A percentile compares a stretch with the other conserved stretches of the same genome.
Conservation (phyloP, 495 filamentous ascomycete genomes). For the Penicillium maclennaniae region DNA sequence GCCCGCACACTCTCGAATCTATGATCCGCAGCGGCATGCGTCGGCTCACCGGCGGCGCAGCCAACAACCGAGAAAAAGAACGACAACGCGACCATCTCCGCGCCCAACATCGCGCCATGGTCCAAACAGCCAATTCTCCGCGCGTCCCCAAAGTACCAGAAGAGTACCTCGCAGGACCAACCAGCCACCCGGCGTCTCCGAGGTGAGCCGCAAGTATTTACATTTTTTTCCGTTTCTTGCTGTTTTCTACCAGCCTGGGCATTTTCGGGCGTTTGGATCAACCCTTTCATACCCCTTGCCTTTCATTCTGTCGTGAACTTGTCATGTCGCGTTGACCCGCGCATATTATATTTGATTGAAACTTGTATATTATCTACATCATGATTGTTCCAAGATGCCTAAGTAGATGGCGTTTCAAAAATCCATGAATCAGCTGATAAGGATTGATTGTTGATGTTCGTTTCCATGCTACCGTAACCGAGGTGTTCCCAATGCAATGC, state of each 20-base stretch:
- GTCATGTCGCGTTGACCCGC: neutral
- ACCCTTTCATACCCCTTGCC: conserved; percentile 17
- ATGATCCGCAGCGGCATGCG: conserved; percentile 66
- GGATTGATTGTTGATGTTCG: neutral
- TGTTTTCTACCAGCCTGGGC: conserved; percentile 8
- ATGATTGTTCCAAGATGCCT: neutral
- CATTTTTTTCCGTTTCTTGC: conserved; percentile 1
- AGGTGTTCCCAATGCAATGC: neutral
- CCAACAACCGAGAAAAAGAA: conserved; percentile 53
- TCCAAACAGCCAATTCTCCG: conserved; percentile 46
- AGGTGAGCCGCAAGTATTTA: conserved; percentile 15
- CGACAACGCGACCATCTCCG: conserved; percentile 56
- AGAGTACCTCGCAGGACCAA: conserved; percentile 45
- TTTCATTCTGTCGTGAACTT: neutral
- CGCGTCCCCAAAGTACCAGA: conserved; percentile 63
- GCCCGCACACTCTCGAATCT: conserved; percentile 62
- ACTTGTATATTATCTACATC: conserved; percentile 18
- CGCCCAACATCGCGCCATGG: conserved; percentile 45
- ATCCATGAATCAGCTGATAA: conserved; percentile 3
- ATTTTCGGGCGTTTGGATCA: conserved; percentile 24
- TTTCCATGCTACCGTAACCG: neutral
- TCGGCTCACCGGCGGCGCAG: conserved; percentile 60
- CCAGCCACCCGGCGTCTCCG: conserved; percentile 41
- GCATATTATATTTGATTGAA: conserved; percentile 1
- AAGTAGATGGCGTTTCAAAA: conserved; percentile 1